These are phyloP conservation scores for Pleurostoma richardsiae DNA, from an alignment of 2,329 filamentous ascomycete species.

Conservation along the genomic window DNA sequence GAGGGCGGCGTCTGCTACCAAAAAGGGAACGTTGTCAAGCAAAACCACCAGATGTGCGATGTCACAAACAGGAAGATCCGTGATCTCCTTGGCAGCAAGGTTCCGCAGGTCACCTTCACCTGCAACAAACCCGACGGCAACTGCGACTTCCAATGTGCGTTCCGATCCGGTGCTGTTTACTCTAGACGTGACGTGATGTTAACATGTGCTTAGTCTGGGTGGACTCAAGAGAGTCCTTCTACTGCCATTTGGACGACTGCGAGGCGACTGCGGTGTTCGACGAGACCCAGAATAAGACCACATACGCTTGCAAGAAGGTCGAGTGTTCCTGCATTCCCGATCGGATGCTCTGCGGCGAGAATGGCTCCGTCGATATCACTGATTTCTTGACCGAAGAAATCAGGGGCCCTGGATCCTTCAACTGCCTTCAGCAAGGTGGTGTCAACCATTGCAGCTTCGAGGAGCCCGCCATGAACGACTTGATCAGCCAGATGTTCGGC, in stretches of 20 bases:
- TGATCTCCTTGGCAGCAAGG: slow-evolving; percentile 75
- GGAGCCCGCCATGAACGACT: slow-evolving; percentile 86
- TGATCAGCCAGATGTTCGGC: slow-evolving; percentile 86
- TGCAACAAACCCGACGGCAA: slow-evolving; percentile 70
- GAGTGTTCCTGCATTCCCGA: slow-evolving; percentile 83
- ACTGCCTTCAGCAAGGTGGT: slow-evolving; percentile 60
- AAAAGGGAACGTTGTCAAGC: slow-evolving; percentile 81
- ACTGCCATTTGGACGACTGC: slow-evolving; percentile 83
- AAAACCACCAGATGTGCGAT: slow-evolving; percentile 97
- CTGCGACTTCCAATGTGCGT: slow-evolving; percentile 90
- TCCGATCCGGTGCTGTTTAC: slow-evolving; percentile 22
- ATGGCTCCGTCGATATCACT: slow-evolving; percentile 84
- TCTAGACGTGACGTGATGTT: neutral
- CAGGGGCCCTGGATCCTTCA: slow-evolving; percentile 81
- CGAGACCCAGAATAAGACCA: slow-evolving; percentile 67
- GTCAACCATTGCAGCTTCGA: slow-evolving; percentile 72
- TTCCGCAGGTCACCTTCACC: slow-evolving; percentile 90
- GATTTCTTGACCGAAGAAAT: slow-evolving; percentile 83
- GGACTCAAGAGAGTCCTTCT: slow-evolving; percentile 90
- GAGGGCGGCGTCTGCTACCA: slow-evolving; percentile 88
- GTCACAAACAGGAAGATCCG: slow-evolving; percentile 95
- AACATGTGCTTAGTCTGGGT: slow-evolving; percentile 74
- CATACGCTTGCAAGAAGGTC: slow-evolving; percentile 80
- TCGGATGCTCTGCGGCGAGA: slow-evolving; percentile 89
- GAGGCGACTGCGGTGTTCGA: slow-evolving; percentile 65